Evolutionary conservation across 2,329 filamentous ascomycete species (phyloP).

Genomic region (Ilyonectria sp.): DNA sequence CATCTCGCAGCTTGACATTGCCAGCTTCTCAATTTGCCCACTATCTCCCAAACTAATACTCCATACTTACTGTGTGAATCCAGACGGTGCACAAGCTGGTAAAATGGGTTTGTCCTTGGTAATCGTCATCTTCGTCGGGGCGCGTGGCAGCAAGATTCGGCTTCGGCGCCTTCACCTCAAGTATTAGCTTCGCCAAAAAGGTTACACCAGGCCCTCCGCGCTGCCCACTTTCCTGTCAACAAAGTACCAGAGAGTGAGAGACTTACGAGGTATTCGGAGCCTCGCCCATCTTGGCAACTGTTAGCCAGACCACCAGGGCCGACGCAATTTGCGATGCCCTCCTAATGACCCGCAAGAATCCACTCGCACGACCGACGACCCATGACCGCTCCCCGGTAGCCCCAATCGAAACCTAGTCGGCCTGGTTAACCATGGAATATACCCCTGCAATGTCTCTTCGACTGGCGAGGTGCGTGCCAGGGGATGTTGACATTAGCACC

Average conservation of each 20-base stretch:
- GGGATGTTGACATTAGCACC: constrained; percentile 11
- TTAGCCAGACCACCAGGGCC: constrained; percentile 28
- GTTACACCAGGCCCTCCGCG: background rate
- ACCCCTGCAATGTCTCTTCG: constrained; percentile 25
- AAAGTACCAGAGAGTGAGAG: background rate
- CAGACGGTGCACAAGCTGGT: background rate
- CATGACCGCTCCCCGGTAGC: constrained; percentile 18
- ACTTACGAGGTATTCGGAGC: constrained; percentile 3
- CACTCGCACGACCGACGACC: constrained; percentile 32
- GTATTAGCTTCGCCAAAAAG: constrained; percentile 3
- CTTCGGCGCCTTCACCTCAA: constrained; percentile 13
- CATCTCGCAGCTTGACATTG: constrained; percentile 14
- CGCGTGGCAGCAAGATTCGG: constrained; percentile 34
- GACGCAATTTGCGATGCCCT: constrained; percentile 45
- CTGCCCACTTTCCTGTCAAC: background rate
- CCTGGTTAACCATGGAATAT: constrained; percentile 12
- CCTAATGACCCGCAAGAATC: constrained; percentile 40
- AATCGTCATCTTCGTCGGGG: constrained; percentile 1
- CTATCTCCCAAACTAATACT: constrained; percentile 1
- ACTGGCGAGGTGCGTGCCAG: constrained; percentile 23
- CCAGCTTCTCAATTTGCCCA: constrained; percentile 11
- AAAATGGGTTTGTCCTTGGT: constrained; percentile 4
- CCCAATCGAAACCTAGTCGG: constrained; percentile 19
- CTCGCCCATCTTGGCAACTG: constrained; percentile 16
- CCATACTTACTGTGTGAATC: constrained; percentile 8